These are phyloP conservation scores for Zalerion maritima DNA, from an alignment of 495 filamentous ascomycete species.

Conservation along the genomic window DNA sequence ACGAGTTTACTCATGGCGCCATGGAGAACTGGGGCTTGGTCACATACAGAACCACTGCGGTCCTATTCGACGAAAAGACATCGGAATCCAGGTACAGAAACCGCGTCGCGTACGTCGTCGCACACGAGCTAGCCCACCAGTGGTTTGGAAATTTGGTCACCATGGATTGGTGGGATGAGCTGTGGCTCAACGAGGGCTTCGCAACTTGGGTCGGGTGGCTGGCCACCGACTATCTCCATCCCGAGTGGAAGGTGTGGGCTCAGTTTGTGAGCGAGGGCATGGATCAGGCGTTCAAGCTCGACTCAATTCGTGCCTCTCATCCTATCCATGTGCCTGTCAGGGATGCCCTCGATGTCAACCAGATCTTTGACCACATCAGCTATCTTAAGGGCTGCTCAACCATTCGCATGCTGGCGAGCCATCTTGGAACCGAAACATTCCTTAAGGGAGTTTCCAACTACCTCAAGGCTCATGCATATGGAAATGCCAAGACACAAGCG, in stretches of 20 bases:
- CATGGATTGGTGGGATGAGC: conserved; percentile 83
- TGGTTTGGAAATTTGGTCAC: conserved; percentile 97
- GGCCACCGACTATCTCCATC: conserved; percentile 80
- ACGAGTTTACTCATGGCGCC: conserved; percentile 61
- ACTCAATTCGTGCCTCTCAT: conserved; percentile 79
- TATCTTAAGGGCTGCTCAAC: conserved; percentile 92
- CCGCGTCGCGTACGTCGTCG: conserved; percentile 84
- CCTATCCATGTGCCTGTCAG: conserved; percentile 87
- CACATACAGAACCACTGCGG: conserved; percentile 85
- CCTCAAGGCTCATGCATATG: conserved; percentile 72
- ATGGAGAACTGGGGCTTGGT: conserved; percentile 91
- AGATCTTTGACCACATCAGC: conserved; percentile 91
- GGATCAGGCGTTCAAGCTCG: conserved; percentile 78
- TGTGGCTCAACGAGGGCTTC: conserved; percentile 96
- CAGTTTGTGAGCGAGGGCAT: conserved; percentile 90
- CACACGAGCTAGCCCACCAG: conserved; percentile 91
- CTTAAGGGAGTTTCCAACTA: conserved; percentile 78
- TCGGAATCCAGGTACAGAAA: conserved; percentile 82
- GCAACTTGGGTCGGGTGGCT: conserved; percentile 97
- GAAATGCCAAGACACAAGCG: conserved; percentile 89
- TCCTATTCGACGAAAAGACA: conserved; percentile 82
- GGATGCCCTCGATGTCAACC: conserved; percentile 84
- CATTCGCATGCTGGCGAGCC: conserved; percentile 81
- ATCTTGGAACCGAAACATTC: conserved; percentile 77
- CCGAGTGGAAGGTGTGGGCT: conserved; percentile 89